A percentile compares a stretch with the other conserved stretches of the same genome.
phyloP scores from a whole-genome alignment of 306 rosid genomes.

The Sechiopsis laciniata region DNA sequence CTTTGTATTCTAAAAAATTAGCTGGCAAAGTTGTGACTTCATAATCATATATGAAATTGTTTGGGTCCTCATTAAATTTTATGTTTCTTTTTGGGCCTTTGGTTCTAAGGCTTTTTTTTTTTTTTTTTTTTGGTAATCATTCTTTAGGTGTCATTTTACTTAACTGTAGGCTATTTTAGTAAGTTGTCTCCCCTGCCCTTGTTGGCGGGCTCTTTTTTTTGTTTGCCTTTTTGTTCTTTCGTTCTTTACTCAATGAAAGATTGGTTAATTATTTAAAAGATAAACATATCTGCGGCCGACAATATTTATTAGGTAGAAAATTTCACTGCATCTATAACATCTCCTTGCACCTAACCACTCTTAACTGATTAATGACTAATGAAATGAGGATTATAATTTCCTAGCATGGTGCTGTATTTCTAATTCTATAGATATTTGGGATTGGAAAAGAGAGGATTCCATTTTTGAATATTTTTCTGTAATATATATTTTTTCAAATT shows the following conservation, averaged over 20 bases:
- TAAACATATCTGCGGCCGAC: no score
- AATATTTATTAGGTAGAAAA: neutral
- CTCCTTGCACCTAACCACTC: neutral
- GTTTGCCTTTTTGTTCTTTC: no score
- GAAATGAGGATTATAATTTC: neutral
- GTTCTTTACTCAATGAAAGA: no score
- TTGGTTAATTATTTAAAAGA: no score
- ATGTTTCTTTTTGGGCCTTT: no score
- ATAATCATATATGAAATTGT: neutral
- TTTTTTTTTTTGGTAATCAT: no score
- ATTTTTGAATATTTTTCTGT: neutral
- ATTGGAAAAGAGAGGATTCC: neutral
- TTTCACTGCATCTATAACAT: neutral
- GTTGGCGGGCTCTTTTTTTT: no score
- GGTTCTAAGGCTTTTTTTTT: no score
- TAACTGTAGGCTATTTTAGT: no score
- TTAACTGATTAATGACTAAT: neutral
- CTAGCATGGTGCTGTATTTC: constrained; percentile 8
- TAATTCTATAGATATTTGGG: neutral
- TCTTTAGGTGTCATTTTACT: no score
- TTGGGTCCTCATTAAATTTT: no score
- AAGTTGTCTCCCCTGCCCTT: no score
- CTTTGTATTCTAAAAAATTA: neutral
- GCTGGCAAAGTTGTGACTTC: neutral
- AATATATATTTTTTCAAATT: neutral